Evolutionary conservation across 2,329 filamentous ascomycete species (phyloP).

Genomic region (Ophiostoma sp.): DNA sequence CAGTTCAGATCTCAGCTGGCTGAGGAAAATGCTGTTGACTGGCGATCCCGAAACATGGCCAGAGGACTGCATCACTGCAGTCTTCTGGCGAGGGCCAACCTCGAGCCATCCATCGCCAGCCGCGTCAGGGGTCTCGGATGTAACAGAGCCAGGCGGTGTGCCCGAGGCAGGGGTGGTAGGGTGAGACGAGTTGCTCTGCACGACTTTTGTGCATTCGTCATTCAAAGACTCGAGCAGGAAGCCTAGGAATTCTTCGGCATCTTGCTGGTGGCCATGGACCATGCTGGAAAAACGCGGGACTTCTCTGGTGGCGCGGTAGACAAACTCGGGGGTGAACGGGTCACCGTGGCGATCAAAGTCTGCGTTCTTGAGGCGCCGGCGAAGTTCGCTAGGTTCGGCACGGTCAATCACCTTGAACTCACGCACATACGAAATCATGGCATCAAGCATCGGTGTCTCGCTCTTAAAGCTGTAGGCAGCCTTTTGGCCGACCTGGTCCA

Average conservation of each 20-base stretch:
- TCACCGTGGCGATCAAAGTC: conserved; percentile 89
- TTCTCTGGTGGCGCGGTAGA: conserved; percentile 86
- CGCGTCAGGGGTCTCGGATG: conserved; percentile 30
- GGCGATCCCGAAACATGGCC: conserved; percentile 70
- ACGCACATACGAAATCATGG: conserved; percentile 94
- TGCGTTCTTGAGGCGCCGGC: conserved; percentile 66
- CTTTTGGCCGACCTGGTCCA: conserved; percentile 78
- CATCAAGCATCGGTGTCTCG: conserved; percentile 87
- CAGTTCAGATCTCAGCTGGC: conserved; percentile 82
- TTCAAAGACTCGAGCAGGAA: conserved; percentile 89
- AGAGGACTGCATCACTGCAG: conserved; percentile 79
- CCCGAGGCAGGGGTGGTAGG: conserved; percentile 37
- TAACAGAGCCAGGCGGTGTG: conserved; percentile 35
- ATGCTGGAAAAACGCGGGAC: conserved; percentile 86
- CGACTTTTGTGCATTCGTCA: conserved; percentile 79
- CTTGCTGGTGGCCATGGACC: conserved; percentile 94
- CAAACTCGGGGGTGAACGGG: conserved; percentile 85
- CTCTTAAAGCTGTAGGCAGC: conserved; percentile 90
- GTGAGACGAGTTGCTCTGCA: conserved; percentile 45
- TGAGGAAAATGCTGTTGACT: conserved; percentile 90
- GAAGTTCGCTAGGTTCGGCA: conserved; percentile 67
- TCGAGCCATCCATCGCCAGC: conserved; percentile 72
- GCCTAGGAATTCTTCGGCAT: conserved; percentile 93
- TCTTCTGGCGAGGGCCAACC: conserved; percentile 85
- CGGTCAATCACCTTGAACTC: conserved; percentile 85